These are phyloP conservation scores for Tremellales sp. DNA, from an alignment of 1,284 basidiomycete genomes.

Conservation along the genomic window DNA sequence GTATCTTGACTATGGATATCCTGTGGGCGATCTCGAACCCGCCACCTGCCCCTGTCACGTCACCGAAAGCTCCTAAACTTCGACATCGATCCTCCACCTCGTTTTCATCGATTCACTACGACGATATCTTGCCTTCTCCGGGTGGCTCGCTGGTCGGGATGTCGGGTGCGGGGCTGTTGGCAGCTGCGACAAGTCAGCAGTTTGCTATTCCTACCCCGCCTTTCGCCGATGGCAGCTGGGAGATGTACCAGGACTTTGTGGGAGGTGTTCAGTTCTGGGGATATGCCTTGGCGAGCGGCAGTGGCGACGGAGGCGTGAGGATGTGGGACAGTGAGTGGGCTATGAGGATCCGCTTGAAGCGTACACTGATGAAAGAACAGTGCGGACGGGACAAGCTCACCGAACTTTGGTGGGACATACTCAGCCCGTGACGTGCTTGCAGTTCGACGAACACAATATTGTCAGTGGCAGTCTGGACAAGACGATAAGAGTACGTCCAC, in stretches of 20 bases:
- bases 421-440: conserved; percentile 86
- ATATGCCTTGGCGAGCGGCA: conserved; percentile 93
- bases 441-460: conserved; percentile 95
- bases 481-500: conserved; percentile 68
- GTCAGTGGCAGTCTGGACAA: conserved; percentile 90
- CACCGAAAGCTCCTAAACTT: conserved; percentile 31
- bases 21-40: conserved; percentile 98
- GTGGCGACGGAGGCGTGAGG: conserved; percentile 91
- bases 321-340: conserved; percentile 94
- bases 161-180: conserved; percentile 36
- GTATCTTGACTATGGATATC: conserved; percentile 99
- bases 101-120: conserved; percentile 51
- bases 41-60: conserved; percentile 52
- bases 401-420: conserved; percentile 91
- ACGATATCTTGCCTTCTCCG: conserved; percentile 43
- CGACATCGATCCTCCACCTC: conserved; percentile 44
- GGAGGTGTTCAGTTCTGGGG: conserved; percentile 99
- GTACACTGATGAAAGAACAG: conserved; percentile 48
- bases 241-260: conserved; percentile 96
- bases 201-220: conserved; percentile 83
- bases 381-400: conserved; percentile 97
- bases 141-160: conserved; percentile 33
- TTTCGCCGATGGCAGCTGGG: conserved; percentile 81
- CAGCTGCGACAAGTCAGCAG: conserved; percentile 57
- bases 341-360: conserved; percentile 5